phyloP scores from a whole-genome alignment of 164 flowering plant species.

The Chloranthus sessilifolius region DNA sequence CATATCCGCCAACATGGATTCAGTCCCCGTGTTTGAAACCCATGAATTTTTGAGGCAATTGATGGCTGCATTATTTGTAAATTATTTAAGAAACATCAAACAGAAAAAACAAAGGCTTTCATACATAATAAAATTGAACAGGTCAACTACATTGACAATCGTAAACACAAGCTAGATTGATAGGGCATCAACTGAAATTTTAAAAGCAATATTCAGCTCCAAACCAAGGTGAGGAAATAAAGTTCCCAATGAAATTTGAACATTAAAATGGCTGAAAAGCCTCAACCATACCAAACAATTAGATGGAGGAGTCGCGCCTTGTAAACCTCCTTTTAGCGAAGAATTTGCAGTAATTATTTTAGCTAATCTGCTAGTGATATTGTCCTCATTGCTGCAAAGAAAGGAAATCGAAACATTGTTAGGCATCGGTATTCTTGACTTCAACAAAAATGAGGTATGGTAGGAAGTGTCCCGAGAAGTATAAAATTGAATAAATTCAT shows the following conservation, averaged over 20 bases:
- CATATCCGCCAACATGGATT: too few relatives aligned
- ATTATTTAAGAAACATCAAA: too few relatives aligned
- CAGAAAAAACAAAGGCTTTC: too few relatives aligned
- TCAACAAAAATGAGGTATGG: background rate
- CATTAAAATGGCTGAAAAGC: background rate
- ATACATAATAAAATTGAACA: background rate
- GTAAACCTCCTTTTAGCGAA: slow-evolving; percentile 37
- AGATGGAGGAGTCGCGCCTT: slow-evolving; percentile 22
- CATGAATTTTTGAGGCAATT: too few relatives aligned
- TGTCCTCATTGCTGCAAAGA: slow-evolving; percentile 90
- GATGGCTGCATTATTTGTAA: too few relatives aligned
- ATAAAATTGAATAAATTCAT: background rate
- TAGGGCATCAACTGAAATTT: background rate
- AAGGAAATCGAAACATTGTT: slow-evolving; percentile 4
- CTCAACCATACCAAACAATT: slow-evolving; percentile 42
- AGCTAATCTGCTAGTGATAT: slow-evolving; percentile 55
- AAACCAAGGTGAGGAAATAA: background rate
- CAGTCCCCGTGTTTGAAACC: too few relatives aligned
- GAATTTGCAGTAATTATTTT: slow-evolving; percentile 58
- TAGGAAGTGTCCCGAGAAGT: background rate
- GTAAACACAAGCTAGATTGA: background rate
- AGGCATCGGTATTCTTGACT: background rate
- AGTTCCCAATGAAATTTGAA: background rate
- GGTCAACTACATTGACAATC: background rate
- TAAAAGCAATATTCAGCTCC: background rate